Base-by-base conservation (phyloP, 2,329 filamentous ascomycete species). In the Monilinia laxa region DNA sequence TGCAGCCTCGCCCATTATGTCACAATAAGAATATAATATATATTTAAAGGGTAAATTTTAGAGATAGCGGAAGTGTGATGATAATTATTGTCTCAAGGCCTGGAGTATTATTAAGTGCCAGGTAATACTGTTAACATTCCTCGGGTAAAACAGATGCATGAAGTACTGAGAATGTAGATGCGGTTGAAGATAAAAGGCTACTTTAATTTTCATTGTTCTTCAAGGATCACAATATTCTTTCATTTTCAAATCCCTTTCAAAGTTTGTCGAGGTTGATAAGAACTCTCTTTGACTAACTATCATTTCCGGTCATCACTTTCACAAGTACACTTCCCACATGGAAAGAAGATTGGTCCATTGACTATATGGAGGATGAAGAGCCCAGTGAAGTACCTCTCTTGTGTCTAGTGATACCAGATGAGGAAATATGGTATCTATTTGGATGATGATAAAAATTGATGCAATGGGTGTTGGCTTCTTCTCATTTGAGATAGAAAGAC, bases 231-330 rank as follows among this genome's bases (percentile, higher is more conserved):
- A 38, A 25, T 6, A n/a, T 60, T 51, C 58, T 60, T 60, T 60
- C 58, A 60, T 38, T 25, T 49, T 25, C 28, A 14, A 51, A 38
- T 60, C 28, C 28, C n/a, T 38, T 51, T 38, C 20, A 38, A 35
- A 14, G 1, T 38, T 51, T 9, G 14, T n/a, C 45, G 7, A 23
- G 3, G 4, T 45, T 49, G 28, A 25, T 9, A 35, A 35, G 31
- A 31, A 20, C 20, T 38, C 14, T 60, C 58, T 60, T 60, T 60
- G 58, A 60, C 23, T 49, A 25, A 38, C 28, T 25, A 60, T 20
- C n/a, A 45, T 51, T 60, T 60, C n/a, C 58, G 14, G 45, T 28
- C 58, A 60, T 28, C 58, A 38, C 51, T 51, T 51, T 51, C 7
- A 7, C 55, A 9, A 60, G 58, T 51, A 49, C 12, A 18, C 18